Evolutionary conservation across 2,329 filamentous ascomycete species (phyloP).

Genomic region (Tolypocladium guangdongense): DNA sequence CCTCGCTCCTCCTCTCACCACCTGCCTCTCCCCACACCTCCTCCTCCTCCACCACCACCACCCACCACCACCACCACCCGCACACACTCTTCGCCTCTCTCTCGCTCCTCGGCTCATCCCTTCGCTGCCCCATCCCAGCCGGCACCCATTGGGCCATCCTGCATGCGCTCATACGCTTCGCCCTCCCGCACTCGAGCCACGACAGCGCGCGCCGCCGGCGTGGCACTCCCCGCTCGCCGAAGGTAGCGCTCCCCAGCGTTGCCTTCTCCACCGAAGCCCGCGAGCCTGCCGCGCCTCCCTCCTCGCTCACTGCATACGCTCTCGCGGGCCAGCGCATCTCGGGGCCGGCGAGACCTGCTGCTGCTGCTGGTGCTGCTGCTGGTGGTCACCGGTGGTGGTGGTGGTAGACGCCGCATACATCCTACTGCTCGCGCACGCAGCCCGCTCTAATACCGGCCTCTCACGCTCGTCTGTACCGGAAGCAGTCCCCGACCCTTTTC

Average conservation of each 20-base stretch:
- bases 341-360: not conserved
- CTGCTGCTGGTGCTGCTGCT: not conserved
- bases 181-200: conserved; percentile 28
- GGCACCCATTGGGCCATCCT: conserved; percentile 20
- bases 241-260: not conserved
- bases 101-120: not conserved
- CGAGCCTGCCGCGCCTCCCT: not conserved
- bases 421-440: not conserved
- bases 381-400: not conserved
- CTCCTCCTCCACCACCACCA: not conserved
- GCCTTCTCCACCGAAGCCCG: not conserved
- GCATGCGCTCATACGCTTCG: conserved; percentile 26
- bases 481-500: not conserved
- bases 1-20: not conserved
- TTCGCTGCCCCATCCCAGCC: not conserved
- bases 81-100: not conserved
- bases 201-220: conserved; percentile 18
- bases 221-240: not conserved
- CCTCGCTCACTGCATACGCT: not conserved
- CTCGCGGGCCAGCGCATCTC: not conserved
- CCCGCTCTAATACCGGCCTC: conserved; percentile 4
- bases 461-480: not conserved
- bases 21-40: not conserved
- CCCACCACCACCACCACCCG: not conserved
- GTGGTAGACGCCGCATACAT: not conserved